phyloP scores from a whole-genome alignment of 306 rosid genomes.

The Oemleria cerasiformis region DNA sequence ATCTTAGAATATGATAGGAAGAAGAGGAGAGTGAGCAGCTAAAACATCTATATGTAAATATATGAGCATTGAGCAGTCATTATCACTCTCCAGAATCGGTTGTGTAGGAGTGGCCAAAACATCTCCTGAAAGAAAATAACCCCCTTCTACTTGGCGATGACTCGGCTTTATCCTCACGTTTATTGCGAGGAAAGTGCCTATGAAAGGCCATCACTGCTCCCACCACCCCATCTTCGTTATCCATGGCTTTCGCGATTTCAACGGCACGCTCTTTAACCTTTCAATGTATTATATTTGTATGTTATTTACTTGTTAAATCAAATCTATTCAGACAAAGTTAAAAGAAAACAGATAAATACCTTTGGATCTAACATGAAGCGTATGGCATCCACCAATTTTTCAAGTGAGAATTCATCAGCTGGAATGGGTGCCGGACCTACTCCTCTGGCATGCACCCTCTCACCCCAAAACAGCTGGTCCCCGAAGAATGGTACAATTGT shows the following conservation, averaged over 20 bases:
- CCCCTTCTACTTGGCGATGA: constrained; percentile 4
- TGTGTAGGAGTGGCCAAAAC: constrained; percentile 36
- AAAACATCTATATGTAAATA: background rate
- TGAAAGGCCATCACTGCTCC: constrained; percentile 86
- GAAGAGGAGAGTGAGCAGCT: background rate
- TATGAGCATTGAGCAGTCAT: background rate
- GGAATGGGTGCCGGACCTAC: constrained; percentile 93
- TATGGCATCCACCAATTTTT: constrained; percentile 72
- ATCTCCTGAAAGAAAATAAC: constrained; percentile 34
- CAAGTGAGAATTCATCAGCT: constrained; percentile 54
- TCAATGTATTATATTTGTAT: background rate
- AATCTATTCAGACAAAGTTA: background rate
- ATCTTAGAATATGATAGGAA: background rate
- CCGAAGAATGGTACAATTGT: constrained; percentile 92
- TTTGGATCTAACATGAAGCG: constrained; percentile 70
- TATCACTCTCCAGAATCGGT: background rate
- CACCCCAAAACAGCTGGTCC: constrained; percentile 96
- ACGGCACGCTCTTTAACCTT: constrained; percentile 68
- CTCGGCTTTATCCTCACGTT: background rate
- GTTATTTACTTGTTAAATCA: background rate
- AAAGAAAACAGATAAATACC: constrained; percentile 41
- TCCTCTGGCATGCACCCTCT: constrained; percentile 78
- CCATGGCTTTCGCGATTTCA: constrained; percentile 70
- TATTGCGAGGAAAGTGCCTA: constrained; percentile 47
- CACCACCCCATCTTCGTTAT: constrained; percentile 69